Conservation (phyloP, 2,329 filamentous ascomycete genomes). For the Sporothrix euskadiensis region DNA sequence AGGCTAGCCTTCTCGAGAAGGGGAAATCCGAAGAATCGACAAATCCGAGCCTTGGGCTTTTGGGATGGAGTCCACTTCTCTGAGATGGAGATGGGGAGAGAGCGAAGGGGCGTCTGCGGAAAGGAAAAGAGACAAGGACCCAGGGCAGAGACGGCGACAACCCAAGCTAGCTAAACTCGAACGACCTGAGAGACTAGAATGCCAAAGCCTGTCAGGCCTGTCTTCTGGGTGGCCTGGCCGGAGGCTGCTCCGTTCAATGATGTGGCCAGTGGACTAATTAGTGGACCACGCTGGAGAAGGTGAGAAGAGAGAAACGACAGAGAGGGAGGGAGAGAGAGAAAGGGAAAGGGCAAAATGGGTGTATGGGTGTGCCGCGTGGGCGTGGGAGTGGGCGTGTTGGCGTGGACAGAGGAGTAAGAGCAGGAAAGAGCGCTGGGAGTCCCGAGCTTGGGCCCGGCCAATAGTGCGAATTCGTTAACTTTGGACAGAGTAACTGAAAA, state of each 20-base stretch:
- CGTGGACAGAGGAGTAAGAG: background rate
- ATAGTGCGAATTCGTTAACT: background rate
- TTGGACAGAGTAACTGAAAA: no score
- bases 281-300: conserved; percentile 3
- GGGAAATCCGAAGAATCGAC: background rate
- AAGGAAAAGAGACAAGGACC: background rate
- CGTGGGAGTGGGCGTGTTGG: background rate
- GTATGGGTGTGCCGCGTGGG: background rate
- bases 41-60: background rate
- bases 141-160: background rate
- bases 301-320: no score
- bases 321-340: background rate
- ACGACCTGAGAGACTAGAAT: background rate
- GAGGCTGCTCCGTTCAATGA: conserved; percentile 13
- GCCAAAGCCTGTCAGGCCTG: background rate
- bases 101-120: background rate
- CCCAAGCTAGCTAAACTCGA: background rate
- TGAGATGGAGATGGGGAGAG: background rate
- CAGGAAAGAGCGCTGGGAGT: background rate
- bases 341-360: background rate
- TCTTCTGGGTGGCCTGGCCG: background rate
- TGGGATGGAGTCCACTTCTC: no score
- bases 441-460: background rate
- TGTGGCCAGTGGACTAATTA: background rate
- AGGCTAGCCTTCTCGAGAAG: background rate